Base-by-base conservation (phyloP, 305 asterid genomes). In the Nicotiana rustica region DNA sequence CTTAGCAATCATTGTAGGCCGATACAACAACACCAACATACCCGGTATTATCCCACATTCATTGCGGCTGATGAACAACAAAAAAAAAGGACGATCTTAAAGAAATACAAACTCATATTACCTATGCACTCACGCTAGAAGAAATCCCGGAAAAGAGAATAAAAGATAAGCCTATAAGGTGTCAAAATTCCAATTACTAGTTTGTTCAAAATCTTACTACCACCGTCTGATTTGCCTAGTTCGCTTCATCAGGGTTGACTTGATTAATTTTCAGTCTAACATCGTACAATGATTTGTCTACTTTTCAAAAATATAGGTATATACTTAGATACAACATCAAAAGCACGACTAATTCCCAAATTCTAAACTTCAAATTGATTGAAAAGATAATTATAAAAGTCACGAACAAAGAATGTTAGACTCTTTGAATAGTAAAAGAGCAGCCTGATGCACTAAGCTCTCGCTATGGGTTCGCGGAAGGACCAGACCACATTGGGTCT, bases 301-400 rank as follows among this genome's bases (percentile, higher is more conserved):
- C 5, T 18, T 10, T 1, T 1, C 2, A 13, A 65, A 65, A 3
- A 2, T 69, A 69, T 38, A 69, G 17, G 35, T 10, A 71, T 73
- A 73, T 17, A 25, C 6, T 21, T 21, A 41, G 41, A 73, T 21
- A 49, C 38, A 2, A 21, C 79, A 73, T 73, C 60, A 71, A 71
- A 71, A 47, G 21, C 13, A 71, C 13, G 19, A 71, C 78, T 69
- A 69, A 69, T 17, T 38, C 10, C 5, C 56, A 69, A 41, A 19
- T 44, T 19, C 13, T 44, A 10, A 70, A 44, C 60, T 19, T 70
- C 78, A 69, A 36, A 38, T n/a, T 38, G 57, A 73, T 73, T 49
- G 62, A 1, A 21, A 49, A 73, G 62, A 49, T 21, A 49, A 13
- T 49, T 49, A 73, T 49, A 7, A 49, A 73, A 19, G 36, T 49